These are phyloP conservation scores for Yamadazyma sp. DNA, from an alignment of 1,139 yeast genomes.

Conservation along the genomic window DNA sequence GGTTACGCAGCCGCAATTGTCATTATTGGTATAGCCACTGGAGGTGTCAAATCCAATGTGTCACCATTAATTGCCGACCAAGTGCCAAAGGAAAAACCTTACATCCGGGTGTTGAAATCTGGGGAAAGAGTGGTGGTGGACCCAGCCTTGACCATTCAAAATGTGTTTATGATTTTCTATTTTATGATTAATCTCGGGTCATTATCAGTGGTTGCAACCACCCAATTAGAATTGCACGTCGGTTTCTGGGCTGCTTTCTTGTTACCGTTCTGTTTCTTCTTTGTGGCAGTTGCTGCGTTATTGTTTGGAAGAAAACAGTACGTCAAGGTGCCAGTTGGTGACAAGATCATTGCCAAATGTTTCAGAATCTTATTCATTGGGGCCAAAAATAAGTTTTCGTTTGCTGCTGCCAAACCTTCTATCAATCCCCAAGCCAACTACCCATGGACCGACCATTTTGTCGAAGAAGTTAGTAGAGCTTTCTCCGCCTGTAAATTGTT, in stretches of 20 bases:
- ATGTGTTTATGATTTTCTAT: constrained; percentile 43
- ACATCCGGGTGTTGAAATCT: constrained; percentile 30
- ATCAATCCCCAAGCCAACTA: constrained; percentile 38
- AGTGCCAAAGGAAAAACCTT: constrained; percentile 42
- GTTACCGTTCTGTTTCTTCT: constrained; percentile 67
- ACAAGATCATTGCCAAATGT: constrained; percentile 59
- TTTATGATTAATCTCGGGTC: constrained; percentile 45
- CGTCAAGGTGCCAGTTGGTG: constrained; percentile 62
- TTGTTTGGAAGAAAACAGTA: constrained; percentile 57
- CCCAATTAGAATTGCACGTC: constrained; percentile 36
- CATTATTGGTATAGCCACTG: constrained; percentile 74
- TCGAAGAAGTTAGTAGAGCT: constrained; percentile 61
- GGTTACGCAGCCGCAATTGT: constrained; percentile 62
- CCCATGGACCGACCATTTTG: constrained; percentile 62
- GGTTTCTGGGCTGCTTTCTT: constrained; percentile 48
- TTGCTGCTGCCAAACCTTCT: constrained; percentile 59
- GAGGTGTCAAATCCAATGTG: constrained; percentile 79
- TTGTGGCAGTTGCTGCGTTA: constrained; percentile 57
- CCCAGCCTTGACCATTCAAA: constrained; percentile 42
- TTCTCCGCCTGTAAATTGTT: constrained; percentile 64
- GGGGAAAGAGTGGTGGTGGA: constrained; percentile 43
- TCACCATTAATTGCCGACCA: constrained; percentile 82
- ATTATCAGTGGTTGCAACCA: constrained; percentile 42
- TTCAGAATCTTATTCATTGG: constrained; percentile 51
- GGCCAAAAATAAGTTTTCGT: constrained; percentile 47